These are phyloP conservation scores for Thalassiosira sp. DNA, from an alignment of 352 stramenopile genomes.

Conservation along the genomic window DNA sequence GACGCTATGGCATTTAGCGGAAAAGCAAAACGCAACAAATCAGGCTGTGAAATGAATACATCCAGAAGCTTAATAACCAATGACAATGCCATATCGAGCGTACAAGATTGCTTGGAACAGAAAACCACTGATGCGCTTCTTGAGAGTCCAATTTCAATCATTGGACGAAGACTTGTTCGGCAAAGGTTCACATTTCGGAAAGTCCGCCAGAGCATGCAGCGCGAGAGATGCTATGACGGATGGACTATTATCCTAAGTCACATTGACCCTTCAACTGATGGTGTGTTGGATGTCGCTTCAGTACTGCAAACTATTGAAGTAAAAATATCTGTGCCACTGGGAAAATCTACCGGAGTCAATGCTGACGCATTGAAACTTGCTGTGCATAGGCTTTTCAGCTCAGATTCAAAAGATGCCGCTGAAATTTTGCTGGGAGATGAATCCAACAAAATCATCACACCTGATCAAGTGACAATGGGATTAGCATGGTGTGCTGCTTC, in stretches of 20 bases:
- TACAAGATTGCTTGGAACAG: conserved; percentile 45
- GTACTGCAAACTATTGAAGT: conserved; percentile 65
- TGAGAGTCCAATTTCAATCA: conserved; percentile 12
- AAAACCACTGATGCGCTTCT: not conserved
- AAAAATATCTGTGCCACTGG: conserved; percentile 44
- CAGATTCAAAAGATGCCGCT: conserved; percentile 4
- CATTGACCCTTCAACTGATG: conserved; percentile 37
- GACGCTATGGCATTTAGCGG: not conserved
- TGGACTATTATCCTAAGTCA: conserved; percentile 54
- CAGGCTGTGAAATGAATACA: conserved; percentile 16
- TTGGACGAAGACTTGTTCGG: conserved; percentile 39
- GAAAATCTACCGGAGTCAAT: conserved; percentile 1
- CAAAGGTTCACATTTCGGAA: conserved; percentile 53
- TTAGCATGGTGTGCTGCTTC: conserved; percentile 61
- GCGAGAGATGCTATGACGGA: conserved; percentile 42
- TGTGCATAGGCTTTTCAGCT: conserved; percentile 15
- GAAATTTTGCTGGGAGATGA: too few species aligned
- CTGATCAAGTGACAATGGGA: conserved; percentile 58
- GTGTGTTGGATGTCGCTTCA: conserved; percentile 13
- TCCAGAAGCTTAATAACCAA: conserved; percentile 2
- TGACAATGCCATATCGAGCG: conserved; percentile 7
- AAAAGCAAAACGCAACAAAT: too few species aligned
- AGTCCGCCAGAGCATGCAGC: too few species aligned
- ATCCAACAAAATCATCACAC: conserved; percentile 16
- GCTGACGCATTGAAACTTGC: conserved; percentile 22